phyloP scores from a whole-genome alignment of 805 yeast genomes.

The Saccharomycopsis amapae region DNA sequence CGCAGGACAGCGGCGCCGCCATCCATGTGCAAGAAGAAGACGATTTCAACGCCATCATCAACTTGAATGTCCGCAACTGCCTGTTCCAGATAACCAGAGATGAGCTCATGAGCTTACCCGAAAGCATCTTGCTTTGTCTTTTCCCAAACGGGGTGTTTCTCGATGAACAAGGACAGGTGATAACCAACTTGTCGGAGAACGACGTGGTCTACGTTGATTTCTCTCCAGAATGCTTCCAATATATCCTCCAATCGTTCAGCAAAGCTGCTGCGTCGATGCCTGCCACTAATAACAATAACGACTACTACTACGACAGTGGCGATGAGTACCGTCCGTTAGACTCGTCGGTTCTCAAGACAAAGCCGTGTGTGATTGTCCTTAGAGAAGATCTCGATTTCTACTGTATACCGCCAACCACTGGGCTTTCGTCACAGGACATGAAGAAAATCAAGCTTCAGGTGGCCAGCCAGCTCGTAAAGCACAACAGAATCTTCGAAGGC shows the following conservation, averaged over 20 bases:
- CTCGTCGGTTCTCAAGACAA: constrained; percentile 60
- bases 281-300: constrained; percentile 21
- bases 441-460: constrained; percentile 63
- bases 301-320: constrained; percentile 9
- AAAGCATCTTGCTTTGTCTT: constrained; percentile 74
- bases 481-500: constrained; percentile 68
- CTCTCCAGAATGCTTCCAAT: constrained; percentile 79
- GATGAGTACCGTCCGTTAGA: constrained; percentile 35
- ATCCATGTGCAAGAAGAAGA: constrained; percentile 28
- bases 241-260: constrained; percentile 66
- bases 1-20: constrained; percentile 29
- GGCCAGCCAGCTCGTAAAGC: constrained; percentile 54
- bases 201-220: constrained; percentile 80
- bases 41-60: constrained; percentile 61
- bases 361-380: constrained; percentile 86
- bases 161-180: constrained; percentile 68
- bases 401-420: constrained; percentile 69
- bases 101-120: constrained; percentile 88
- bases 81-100: constrained; percentile 75
- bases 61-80: constrained; percentile 69
- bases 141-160: constrained; percentile 88
- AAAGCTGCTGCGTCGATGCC: constrained; percentile 58
- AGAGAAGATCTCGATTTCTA: constrained; percentile 93
- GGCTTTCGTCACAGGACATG: constrained; percentile 52
- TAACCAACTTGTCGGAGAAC: constrained; percentile 69